Conservation (phyloP, 2,329 filamentous ascomycete species). For the Neonectria punicea region DNA sequence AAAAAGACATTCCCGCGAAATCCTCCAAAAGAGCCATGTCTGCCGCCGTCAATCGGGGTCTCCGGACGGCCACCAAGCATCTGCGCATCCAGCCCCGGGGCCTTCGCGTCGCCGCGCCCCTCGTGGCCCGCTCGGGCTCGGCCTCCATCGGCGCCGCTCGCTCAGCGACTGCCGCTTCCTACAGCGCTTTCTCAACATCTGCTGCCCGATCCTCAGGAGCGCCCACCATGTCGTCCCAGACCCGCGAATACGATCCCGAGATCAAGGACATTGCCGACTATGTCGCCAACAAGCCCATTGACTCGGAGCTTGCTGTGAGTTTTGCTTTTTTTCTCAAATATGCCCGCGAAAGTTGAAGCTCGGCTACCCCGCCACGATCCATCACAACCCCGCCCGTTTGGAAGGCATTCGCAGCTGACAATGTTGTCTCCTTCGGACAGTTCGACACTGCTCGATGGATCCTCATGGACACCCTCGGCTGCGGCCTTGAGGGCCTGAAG, state of each 20-base stretch:
- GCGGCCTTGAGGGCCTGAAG: slow-evolving; percentile 91
- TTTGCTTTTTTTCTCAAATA: neutral
- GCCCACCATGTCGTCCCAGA: slow-evolving; percentile 60
- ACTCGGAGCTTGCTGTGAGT: slow-evolving; percentile 92
- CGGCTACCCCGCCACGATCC: slow-evolving; percentile 21
- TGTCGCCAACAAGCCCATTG: slow-evolving; percentile 89
- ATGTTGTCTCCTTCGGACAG: slow-evolving; percentile 55
- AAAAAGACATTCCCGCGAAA: neutral
- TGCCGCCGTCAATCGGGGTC: slow-evolving; percentile 63
- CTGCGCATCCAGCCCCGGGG: slow-evolving; percentile 58
- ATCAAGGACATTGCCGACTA: slow-evolving; percentile 96
- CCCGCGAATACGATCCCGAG: slow-evolving; percentile 84
- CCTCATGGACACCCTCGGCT: slow-evolving; percentile 96
- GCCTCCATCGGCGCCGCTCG: slow-evolving; percentile 45
- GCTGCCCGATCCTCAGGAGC: slow-evolving; percentile 59
- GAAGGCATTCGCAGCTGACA: slow-evolving; percentile 19
- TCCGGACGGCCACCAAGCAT: slow-evolving; percentile 65
- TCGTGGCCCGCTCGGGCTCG: slow-evolving; percentile 49
- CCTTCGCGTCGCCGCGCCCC: slow-evolving; percentile 50
- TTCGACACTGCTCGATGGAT: slow-evolving; percentile 97
- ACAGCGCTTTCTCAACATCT: slow-evolving; percentile 62
- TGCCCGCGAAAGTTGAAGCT: slow-evolving; percentile 20
- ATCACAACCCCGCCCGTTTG: slow-evolving; percentile 18
- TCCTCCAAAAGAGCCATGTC: slow-evolving; percentile 55
- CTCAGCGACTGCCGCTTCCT: slow-evolving; percentile 49